Evolutionary conservation across 2,329 filamentous ascomycete genomes (phyloP).

Genomic region (Mycosphaerella sp.): DNA sequence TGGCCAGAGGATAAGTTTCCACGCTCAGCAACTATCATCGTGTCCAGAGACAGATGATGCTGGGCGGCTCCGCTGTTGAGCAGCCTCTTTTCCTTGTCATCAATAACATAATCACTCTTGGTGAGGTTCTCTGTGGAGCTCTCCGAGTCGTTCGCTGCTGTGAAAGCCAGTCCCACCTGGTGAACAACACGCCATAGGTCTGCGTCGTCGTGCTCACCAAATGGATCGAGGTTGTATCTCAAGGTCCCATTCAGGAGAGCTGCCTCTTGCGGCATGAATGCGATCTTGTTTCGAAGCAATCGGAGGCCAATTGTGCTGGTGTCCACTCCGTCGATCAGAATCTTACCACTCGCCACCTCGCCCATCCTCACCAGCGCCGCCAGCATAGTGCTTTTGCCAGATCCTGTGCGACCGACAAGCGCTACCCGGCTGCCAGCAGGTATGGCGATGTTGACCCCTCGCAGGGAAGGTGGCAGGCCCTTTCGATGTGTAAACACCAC

Average conservation of each 20-base stretch:
- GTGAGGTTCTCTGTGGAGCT: neutral
- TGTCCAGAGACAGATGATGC: neutral
- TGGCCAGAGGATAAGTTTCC: neutral
- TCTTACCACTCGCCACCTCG: conserved; percentile 53
- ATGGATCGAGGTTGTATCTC: conserved; percentile 70
- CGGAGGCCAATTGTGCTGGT: conserved; percentile 66
- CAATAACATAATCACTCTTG: neutral
- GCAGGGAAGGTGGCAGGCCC: neutral
- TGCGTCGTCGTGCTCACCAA: conserved; percentile 61
- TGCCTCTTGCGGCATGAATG: conserved; percentile 78
- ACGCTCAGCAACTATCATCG: neutral
- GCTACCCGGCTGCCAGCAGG: conserved; percentile 42
- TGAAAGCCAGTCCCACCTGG: conserved; percentile 57
- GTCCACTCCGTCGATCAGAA: conserved; percentile 67
- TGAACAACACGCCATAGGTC: conserved; percentile 64
- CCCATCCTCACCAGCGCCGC: conserved; percentile 12
- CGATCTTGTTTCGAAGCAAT: conserved; percentile 64
- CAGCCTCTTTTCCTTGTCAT: neutral
- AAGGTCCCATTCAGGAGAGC: conserved; percentile 76
- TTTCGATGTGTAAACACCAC: conserved; percentile 71
- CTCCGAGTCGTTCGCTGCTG: conserved; percentile 1
- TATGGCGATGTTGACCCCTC: neutral
- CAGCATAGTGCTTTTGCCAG: conserved; percentile 15
- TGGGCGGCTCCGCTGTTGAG: neutral
- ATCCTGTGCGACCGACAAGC: conserved; percentile 86